Evolutionary conservation across 192 early-diverging fungal species (phyloP).

Genomic region (Podila verticillata): DNA sequence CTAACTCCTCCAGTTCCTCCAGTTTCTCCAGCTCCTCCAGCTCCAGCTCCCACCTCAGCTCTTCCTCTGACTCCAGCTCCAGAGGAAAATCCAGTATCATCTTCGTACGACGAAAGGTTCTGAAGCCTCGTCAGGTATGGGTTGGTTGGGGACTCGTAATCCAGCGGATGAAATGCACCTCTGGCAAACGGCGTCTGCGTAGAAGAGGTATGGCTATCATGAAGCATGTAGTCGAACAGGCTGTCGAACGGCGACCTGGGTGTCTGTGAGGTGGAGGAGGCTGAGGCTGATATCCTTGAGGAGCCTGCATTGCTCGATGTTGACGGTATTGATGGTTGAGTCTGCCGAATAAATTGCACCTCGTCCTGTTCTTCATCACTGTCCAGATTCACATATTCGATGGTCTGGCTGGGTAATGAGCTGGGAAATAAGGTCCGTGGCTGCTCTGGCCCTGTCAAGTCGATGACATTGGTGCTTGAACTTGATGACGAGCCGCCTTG

Average conservation of each 20-base stretch:
- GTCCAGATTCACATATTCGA: conserved; percentile 30
- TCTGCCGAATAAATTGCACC: conserved; percentile 16
- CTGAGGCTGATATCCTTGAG: no score
- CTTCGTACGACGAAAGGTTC: neutral
- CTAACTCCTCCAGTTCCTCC: neutral
- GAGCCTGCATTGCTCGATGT: no score
- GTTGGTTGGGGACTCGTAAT: neutral
- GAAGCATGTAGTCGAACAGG: neutral
- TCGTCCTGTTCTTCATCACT: conserved; percentile 33
- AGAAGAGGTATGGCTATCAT: neutral
- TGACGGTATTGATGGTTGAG: neutral
- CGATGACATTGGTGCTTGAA: conserved; percentile 14
- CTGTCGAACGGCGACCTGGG: neutral
- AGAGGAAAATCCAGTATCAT: neutral
- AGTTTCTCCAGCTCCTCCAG: neutral
- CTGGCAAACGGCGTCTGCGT: neutral
- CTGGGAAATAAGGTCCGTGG: conserved; percentile 22
- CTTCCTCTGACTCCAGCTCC: neutral
- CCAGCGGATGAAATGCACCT: neutral
- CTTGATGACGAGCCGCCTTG: neutral
- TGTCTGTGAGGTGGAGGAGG: neutral
- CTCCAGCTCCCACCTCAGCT: neutral
- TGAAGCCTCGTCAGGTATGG: neutral
- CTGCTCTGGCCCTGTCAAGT: conserved; percentile 21
- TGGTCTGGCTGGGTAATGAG: conserved; percentile 18